Evolutionary conservation across 1,284 basidiomycete genomes (phyloP), one percentile per base, ranked within the genome.

Genomic region (Ceratobasidium sp.): DNA sequence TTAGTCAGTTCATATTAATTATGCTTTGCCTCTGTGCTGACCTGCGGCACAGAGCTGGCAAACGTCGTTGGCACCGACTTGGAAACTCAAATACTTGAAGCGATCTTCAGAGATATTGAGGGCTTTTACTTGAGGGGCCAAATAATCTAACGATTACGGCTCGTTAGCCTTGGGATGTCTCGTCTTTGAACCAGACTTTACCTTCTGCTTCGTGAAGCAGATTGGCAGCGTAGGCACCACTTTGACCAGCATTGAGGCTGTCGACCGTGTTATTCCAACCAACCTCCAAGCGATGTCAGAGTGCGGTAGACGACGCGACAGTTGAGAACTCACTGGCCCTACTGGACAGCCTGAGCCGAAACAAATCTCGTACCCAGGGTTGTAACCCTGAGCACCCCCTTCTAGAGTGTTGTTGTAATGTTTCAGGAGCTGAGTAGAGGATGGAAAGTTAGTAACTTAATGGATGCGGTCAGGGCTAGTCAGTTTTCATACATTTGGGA

Each of bases 41-140:
- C 82, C 79, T 29, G 81, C 77, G n/a, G 83, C 69, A 66, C 82
- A 83, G 75, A 81, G 81, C 5, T 81, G 80, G 66, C 82, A 83
- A 79, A 83, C 78, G 58, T 83, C 83, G 69, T 83, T 83, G 0
- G 81, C 82, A 0, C 83, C 83, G 6, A 83, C 81, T n/a, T 80
- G 81, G 34, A 83, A 68, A 65, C 82, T 83, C 65, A 83, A 77
- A 69, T 80, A 81, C 71, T 81, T 81, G 82, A 81, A 83, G 8
- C 79, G 80, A 9, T 77, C 76, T 1, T 79, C 76, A 5, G 75
- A 63, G 1, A 79, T 73, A 5, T 75, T 74, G 34, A 81, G 53
- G 39, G 76, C 76, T 31, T 78, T 68, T 14, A 82, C 76, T n/a
- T 74, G 74, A 0, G 82, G 81, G 0, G 81, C 63, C 11, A 83